Conservation (phyloP, 164 flowering plant genomes). For the Vitis rupestris region DNA sequence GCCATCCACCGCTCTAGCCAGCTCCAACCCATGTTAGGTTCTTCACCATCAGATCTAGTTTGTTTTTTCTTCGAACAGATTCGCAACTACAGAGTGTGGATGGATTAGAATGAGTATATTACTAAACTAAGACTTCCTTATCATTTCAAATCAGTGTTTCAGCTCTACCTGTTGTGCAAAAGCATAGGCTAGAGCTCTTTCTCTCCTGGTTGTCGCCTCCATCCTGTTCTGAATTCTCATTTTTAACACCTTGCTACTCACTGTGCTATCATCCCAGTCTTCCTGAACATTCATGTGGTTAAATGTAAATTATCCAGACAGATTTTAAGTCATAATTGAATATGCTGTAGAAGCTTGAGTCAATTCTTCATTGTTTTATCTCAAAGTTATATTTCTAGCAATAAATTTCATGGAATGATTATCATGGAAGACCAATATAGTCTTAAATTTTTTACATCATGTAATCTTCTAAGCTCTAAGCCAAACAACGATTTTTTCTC, state of each 20-base stretch:
- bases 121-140: too few species aligned
- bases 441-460: too few species aligned
- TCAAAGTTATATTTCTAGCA: too few species aligned
- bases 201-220: slow-evolving; percentile 82
- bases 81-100: slow-evolving; percentile 43
- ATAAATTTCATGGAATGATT: too few species aligned
- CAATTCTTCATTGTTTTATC: neutral
- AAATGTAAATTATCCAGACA: too few species aligned
- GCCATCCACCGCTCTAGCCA: slow-evolving; percentile 98
- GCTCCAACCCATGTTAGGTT: slow-evolving; percentile 63
- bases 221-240: slow-evolving; percentile 67
- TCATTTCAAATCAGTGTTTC: slow-evolving; percentile 5
- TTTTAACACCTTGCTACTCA: slow-evolving; percentile 65
- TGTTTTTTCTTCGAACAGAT: slow-evolving; percentile 68
- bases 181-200: slow-evolving; percentile 89
- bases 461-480: too few species aligned
- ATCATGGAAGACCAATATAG: too few species aligned
- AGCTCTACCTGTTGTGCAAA: slow-evolving; percentile 80
- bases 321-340: too few species aligned
- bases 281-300: slow-evolving; percentile 39
- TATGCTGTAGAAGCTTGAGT: too few species aligned
- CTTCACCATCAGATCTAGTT: slow-evolving; percentile 23
- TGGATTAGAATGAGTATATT: neutral
- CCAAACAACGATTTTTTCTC: too few species aligned
- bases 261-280: slow-evolving; percentile 91